These are phyloP conservation scores for Kodamaea sagamina DNA, from an alignment of 805 yeast genomes.

Conservation along the genomic window DNA sequence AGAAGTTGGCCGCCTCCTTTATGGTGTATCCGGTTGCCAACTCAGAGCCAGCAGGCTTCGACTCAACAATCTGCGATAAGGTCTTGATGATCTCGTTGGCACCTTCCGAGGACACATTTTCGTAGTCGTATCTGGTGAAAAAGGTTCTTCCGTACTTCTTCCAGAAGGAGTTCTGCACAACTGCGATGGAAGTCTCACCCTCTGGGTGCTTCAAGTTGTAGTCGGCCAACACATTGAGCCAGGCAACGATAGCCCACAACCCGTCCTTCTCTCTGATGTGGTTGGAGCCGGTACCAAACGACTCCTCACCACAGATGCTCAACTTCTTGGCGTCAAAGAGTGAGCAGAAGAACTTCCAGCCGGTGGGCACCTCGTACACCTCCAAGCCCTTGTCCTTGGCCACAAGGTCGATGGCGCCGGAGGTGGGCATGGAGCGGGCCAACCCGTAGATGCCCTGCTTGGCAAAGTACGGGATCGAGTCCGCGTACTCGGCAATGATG, in stretches of 20 bases:
- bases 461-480: conserved; percentile 85
- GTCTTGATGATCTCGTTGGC: conserved; percentile 68
- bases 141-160: conserved; percentile 91
- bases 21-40: conserved; percentile 55
- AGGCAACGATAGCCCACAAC: conserved; percentile 94
- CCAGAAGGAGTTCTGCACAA: conserved; percentile 88
- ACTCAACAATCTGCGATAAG: conserved; percentile 33
- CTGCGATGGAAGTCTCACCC: conserved; percentile 63
- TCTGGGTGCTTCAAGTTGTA: conserved; percentile 64
- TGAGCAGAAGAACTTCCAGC: conserved; percentile 98
- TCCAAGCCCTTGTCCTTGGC: conserved; percentile 74
- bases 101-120: conserved; percentile 73
- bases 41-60: conserved; percentile 46
- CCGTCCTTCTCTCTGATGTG: conserved; percentile 98
- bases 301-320: conserved; percentile 97
- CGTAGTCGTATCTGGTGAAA: conserved; percentile 94
- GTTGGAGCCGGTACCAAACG: conserved; percentile 97
- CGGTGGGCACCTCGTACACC: conserved; percentile 95
- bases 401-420: conserved; percentile 89
- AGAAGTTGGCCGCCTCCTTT: conserved; percentile 80
- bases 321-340: conserved; percentile 89
- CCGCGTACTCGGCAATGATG: conserved; percentile 91
- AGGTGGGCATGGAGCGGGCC: conserved; percentile 97
- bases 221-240: conserved; percentile 93
- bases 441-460: conserved; percentile 85